These are phyloP conservation scores for Ephemerocybe angulata DNA, from an alignment of 768 basidiomycete genomes.

Conservation along the genomic window DNA sequence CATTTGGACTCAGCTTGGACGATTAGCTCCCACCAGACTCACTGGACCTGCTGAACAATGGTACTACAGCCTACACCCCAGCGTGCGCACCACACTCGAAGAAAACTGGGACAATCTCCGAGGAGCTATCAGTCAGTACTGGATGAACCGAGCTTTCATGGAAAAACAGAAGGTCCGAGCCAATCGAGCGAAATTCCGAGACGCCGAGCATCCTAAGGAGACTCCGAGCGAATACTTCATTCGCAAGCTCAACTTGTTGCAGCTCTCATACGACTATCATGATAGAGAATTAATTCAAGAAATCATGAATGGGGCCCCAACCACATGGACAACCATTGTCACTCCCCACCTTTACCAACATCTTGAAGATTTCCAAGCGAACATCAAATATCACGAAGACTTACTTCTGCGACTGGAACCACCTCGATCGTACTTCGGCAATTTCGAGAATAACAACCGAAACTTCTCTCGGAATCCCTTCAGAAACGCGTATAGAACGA, in stretches of 20 bases:
- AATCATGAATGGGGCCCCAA: constrained; percentile 32
- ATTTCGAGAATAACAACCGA: background rate
- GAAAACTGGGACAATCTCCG: constrained; percentile 27
- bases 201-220: constrained; percentile 18
- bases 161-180: constrained; percentile 27
- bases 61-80: constrained; percentile 24
- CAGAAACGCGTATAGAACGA: no score
- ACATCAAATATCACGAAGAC: constrained; percentile 22
- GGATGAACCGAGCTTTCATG: constrained; percentile 29
- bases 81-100: constrained; percentile 13
- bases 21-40: constrained; percentile 25
- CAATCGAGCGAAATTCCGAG: constrained; percentile 12
- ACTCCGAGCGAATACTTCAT: constrained; percentile 34
- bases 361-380: constrained; percentile 18
- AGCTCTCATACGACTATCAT: constrained; percentile 3
- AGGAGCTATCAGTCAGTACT: constrained; percentile 24
- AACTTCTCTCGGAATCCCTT: constrained; percentile 6
- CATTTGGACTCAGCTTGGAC: constrained; percentile 26
- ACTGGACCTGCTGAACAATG: constrained; percentile 25
- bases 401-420: constrained; percentile 13
- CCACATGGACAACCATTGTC: constrained; percentile 23
- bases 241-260: constrained; percentile 24
- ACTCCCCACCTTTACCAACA: constrained; percentile 20
- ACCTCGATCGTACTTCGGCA: background rate
- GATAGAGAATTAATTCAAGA: constrained; percentile 31